Base-by-base conservation (phyloP, 768 basidiomycete species). In the Phanerochaete carnosa region DNA sequence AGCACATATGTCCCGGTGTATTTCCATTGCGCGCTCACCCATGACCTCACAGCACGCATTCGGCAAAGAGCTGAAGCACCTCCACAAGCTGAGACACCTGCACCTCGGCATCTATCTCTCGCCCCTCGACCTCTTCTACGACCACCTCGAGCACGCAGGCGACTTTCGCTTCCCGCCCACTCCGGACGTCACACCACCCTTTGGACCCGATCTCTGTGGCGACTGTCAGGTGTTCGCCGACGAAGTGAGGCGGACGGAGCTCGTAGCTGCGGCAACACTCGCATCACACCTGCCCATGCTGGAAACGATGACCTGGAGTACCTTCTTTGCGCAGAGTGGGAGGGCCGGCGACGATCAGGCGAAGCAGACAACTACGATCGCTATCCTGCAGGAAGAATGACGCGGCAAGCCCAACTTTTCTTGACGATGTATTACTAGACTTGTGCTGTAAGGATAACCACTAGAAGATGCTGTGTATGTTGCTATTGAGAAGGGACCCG, bases 61-160 rank as follows among this genome's bases (percentile, higher is more conserved):
- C 53, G 78, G 76, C 8, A 72, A 64, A 11, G 76, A 75, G n/a
- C 69, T 87, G 22, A 71, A 70, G 62, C 74, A 82, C 19, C 75
- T 89, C 12, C 72, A 66, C 50, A 74, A 75, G 12, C 75, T 89
- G 11, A 69, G 74, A 16, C 70, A 80, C 59, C 76, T 90, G 16
- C 81, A 82, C 64, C 73, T 90, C 23, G 88, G 88, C 0, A 74
- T 89, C 50, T 85, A 83, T 66, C 80, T 90, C 22, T 89, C 87
- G 0, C 77, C 81, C 55, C 78, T 81, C 28, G 72, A 73, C 43
- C 70, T 86, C 58, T 69, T 87, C 22, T 75, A 79, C 57, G 56
- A 72, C 4, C 84, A 86, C 62, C 70, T 81, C 54, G 69, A 67
- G 22, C 65, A 70, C 45, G 28, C 49, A 26, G 29, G 51, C 39